phyloP scores from a whole-genome alignment of 495 filamentous ascomycete species.

The Penicillium tannophilum region DNA sequence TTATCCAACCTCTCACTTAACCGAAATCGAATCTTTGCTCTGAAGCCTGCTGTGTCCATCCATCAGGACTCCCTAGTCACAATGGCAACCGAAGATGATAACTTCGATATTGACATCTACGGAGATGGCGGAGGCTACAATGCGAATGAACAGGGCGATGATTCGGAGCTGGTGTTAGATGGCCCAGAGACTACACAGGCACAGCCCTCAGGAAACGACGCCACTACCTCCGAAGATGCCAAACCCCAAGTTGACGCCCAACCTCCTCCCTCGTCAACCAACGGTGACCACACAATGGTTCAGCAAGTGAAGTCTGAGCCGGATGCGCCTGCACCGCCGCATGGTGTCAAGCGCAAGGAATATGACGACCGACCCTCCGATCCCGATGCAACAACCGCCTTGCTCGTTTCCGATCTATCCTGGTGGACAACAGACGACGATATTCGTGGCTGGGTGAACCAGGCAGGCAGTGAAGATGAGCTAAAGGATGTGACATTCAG shows the following conservation, averaged over 20 bases:
- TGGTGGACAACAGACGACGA: constrained; percentile 99
- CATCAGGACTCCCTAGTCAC: constrained; percentile 33
- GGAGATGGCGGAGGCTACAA: constrained; percentile 68
- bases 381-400: constrained; percentile 76
- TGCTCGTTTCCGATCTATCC: constrained; percentile 83
- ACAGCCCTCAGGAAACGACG: constrained; percentile 7
- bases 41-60: constrained; percentile 14
- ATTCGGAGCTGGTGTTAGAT: constrained; percentile 44
- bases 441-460: constrained; percentile 81
- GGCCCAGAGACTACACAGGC: constrained; percentile 25
- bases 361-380: constrained; percentile 76
- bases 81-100: constrained; percentile 83
- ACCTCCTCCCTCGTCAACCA: constrained; percentile 14
- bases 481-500: constrained; percentile 93
- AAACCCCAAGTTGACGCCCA: not conserved
- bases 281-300: constrained; percentile 22
- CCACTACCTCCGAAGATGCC: constrained; percentile 10
- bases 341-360: constrained; percentile 78
- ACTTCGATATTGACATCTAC: constrained; percentile 99
- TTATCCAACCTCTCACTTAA: constrained; percentile 32
- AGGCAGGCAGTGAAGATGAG: constrained; percentile 75
- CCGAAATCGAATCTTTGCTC: constrained; percentile 30
- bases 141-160: constrained; percentile 50
- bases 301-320: constrained; percentile 20
- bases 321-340: constrained; percentile 32